Conservation (phyloP, 805 yeast species). For the Maudiozyma bulderi region DNA sequence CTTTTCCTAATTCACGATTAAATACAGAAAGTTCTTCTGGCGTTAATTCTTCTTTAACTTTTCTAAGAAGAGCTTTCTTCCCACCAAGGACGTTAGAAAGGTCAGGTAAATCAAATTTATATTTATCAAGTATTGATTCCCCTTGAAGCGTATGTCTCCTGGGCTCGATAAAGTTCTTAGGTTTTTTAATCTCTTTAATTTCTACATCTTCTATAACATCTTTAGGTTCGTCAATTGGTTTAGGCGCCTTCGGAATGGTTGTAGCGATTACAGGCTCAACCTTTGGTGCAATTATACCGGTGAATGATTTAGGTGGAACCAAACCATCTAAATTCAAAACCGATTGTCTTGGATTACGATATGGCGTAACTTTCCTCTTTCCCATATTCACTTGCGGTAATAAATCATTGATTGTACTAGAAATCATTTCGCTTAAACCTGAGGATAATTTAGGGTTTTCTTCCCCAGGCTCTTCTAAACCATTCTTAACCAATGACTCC, state of each 20-base stretch:
- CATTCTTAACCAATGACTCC: conserved; percentile 16
- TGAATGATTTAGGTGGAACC: conserved; percentile 17
- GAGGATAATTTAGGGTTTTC: conserved; percentile 7
- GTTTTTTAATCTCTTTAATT: too few species aligned
- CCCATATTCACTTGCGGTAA: conserved; percentile 15
- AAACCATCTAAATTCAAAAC: conserved; percentile 24
- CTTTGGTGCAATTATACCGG: too few species aligned
- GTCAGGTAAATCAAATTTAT: conserved; percentile 16
- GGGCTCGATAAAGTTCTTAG: too few species aligned
- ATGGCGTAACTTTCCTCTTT: conserved; percentile 5
- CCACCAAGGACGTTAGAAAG: conserved; percentile 11
- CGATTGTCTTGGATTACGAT: conserved; percentile 8
- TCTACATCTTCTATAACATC: too few species aligned
- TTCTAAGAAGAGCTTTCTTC: conserved; percentile 15
- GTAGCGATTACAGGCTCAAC: too few species aligned
- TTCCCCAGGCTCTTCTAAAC: conserved; percentile 10
- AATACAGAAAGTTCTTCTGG: conserved; percentile 15
- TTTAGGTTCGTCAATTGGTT: background rate
- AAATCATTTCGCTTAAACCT: conserved; percentile 13
- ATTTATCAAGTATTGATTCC: background rate
- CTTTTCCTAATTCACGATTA: conserved; percentile 23
- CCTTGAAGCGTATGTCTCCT: too few species aligned
- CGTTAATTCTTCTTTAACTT: conserved; percentile 15
- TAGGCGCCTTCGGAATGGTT: background rate
- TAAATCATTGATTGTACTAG: conserved; percentile 18